Evolutionary conservation across 2,329 filamentous ascomycete genomes (phyloP), one percentile per base, ranked within the genome.

Genomic region (Ophiostoma sp.): DNA sequence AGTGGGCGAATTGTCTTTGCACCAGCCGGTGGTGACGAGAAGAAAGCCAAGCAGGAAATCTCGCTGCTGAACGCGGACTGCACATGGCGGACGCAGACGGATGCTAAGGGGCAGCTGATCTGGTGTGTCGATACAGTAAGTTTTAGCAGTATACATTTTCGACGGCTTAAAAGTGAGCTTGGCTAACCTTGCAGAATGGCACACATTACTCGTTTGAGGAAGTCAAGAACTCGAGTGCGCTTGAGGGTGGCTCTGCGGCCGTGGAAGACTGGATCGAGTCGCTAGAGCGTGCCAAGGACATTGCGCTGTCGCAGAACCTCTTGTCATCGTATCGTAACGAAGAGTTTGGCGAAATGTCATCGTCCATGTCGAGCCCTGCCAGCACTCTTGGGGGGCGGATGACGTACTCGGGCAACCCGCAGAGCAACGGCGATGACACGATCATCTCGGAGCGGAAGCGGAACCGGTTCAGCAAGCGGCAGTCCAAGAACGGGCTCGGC

Each of bases 61-160:
- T 92, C 92, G n/a, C 83, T 99, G 35, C 82, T 96, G 27, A 85
- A 86, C 1, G 83, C 90, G 1, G 93, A 92, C 69, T 92, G 89
- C 74, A 83, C 86, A 35, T 98, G 92, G 89, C 90, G 87, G 77
- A 93, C 85, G 68, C 92, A 91, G 75, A 86, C 89, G 65, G 95
- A 97, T 79, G 84, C 88, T n/a, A 97, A 96, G 79, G 94, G 93
- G 35, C 86, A 94, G 80, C 90, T 89, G 36, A 89, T 91, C 71
- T 98, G 93, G 92, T 90, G 90, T 79, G 90, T 98, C 68, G 93
- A 98, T 82, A 96, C 92, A 75, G 95, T 98, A 88, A 84, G 93
- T 74, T 36, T 54, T 20, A 2, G 20, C 17, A 48, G 17, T 20
- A n/a, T n/a, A 48, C 17, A 20, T 7, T 41, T 15, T 11, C 10